phyloP scores from a whole-genome alignment of 2,329 filamentous ascomycete species.

The Fusarium protoensiforme region DNA sequence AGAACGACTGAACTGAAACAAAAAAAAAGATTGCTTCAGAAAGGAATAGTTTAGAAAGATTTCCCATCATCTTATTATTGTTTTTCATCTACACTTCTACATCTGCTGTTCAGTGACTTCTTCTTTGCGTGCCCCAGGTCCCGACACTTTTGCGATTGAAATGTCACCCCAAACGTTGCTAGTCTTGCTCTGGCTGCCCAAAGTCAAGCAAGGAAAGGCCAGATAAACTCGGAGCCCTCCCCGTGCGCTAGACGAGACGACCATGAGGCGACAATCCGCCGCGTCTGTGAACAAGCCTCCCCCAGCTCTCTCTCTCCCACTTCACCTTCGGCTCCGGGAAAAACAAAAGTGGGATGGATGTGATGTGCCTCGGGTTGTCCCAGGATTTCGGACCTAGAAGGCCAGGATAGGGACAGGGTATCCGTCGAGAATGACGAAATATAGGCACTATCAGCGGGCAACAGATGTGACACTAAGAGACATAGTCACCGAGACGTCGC shows the following conservation, averaged over 20 bases:
- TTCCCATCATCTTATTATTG: too few species aligned
- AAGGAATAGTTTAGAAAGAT: too few species aligned
- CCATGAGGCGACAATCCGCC: background rate
- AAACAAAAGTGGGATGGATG: background rate
- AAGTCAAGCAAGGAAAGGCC: background rate
- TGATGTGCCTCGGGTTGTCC: background rate
- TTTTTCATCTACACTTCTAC: too few species aligned
- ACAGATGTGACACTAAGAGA: background rate
- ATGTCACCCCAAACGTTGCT: background rate
- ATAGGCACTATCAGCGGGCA: slow-evolving; percentile 1
- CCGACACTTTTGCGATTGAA: background rate
- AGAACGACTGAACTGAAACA: background rate
- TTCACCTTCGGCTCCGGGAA: slow-evolving; percentile 2
- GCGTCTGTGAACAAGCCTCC: background rate
- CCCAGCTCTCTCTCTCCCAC: background rate
- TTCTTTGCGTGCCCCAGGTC: background rate
- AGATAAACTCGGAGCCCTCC: background rate
- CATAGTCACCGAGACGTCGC: background rate
- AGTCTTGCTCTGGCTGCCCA: background rate
- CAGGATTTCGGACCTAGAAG: background rate
- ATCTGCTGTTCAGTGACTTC: too few species aligned
- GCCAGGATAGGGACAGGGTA: background rate
- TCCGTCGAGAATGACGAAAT: slow-evolving; percentile 19
- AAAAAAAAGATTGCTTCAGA: background rate
- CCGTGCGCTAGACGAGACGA: background rate